Evolutionary conservation across 441 rosid species (phyloP).

Genomic region (Populus hybrid): DNA sequence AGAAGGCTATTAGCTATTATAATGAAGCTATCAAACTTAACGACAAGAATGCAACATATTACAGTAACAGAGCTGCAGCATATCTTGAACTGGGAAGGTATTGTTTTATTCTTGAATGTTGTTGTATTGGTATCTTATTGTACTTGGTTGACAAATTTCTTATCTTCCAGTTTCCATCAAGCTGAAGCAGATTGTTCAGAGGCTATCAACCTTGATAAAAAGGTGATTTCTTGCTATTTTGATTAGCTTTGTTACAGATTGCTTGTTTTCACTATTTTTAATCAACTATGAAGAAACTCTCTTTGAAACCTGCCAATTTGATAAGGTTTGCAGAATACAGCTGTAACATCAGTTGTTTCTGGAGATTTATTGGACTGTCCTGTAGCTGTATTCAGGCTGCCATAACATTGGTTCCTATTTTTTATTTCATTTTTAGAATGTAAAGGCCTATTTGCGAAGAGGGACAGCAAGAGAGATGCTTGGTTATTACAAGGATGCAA

Average conservation of each 20-base stretch:
- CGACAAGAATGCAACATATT: slow-evolving; percentile 72
- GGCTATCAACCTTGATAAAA: slow-evolving; percentile 84
- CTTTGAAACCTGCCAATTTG: background rate
- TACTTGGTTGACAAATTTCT: slow-evolving; percentile 5
- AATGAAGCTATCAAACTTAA: slow-evolving; percentile 25
- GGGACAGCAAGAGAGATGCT: slow-evolving; percentile 98
- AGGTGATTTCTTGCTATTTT: slow-evolving; percentile 43
- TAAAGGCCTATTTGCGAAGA: slow-evolving; percentile 88
- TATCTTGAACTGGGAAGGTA: slow-evolving; percentile 82
- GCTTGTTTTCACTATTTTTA: background rate
- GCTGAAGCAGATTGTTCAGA: slow-evolving; percentile 87
- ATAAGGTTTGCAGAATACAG: background rate
- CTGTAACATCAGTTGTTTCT: background rate
- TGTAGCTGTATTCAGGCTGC: background rate
- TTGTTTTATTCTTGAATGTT: slow-evolving; percentile 10
- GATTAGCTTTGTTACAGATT: background rate
- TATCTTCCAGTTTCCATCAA: slow-evolving; percentile 62
- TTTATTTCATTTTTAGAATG: slow-evolving; percentile 46
- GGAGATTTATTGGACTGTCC: background rate
- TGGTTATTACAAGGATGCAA: slow-evolving; percentile 68
- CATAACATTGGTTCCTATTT: background rate
- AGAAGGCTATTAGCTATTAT: slow-evolving; percentile 71
- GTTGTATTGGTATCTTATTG: background rate
- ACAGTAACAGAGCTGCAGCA: slow-evolving; percentile 95
- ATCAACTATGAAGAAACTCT: background rate